These are phyloP conservation scores for Leccinellum rugosiceps DNA, from an alignment of 768 basidiomycete species.

Conservation along the genomic window DNA sequence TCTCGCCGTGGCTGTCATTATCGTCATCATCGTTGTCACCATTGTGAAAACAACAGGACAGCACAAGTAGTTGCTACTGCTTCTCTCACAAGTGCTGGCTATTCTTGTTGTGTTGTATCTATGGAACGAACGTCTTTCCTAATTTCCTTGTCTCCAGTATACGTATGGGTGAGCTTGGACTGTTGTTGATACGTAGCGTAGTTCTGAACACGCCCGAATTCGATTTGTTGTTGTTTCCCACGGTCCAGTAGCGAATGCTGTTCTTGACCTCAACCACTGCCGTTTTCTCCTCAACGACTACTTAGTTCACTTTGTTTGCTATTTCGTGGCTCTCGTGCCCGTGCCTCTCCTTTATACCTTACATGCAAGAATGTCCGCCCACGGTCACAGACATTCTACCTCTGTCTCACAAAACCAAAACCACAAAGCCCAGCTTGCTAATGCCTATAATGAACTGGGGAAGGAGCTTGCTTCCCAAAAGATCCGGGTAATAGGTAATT, in stretches of 20 bases:
- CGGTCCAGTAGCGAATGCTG: constrained; percentile 7
- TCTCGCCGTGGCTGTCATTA: constrained; percentile 82
- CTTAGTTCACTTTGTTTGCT: neutral
- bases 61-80: constrained; percentile 35
- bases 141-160: constrained; percentile 27
- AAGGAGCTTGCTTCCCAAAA: constrained; percentile 91
- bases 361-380: constrained; percentile 43
- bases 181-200: constrained; percentile 17
- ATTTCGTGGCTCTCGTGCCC: constrained; percentile 32
- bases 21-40: constrained; percentile 94
- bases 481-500: constrained; percentile 90
- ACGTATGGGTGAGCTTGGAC: constrained; percentile 22
- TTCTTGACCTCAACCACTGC: constrained; percentile 9
- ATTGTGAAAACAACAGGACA: constrained; percentile 79
- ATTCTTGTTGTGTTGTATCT: constrained; percentile 43
- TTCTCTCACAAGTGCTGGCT: constrained; percentile 14
- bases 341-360: constrained; percentile 33
- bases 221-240: constrained; percentile 30
- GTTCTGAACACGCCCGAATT: constrained; percentile 6
- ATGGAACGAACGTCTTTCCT: constrained; percentile 33
- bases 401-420: constrained; percentile 72
- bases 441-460: constrained; percentile 95
- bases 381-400: constrained; percentile 57
- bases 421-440: constrained; percentile 85
- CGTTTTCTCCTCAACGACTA: no score